These are phyloP conservation scores for Ballota nigra DNA, from an alignment of 257 asterid species.

Conservation along the genomic window DNA sequence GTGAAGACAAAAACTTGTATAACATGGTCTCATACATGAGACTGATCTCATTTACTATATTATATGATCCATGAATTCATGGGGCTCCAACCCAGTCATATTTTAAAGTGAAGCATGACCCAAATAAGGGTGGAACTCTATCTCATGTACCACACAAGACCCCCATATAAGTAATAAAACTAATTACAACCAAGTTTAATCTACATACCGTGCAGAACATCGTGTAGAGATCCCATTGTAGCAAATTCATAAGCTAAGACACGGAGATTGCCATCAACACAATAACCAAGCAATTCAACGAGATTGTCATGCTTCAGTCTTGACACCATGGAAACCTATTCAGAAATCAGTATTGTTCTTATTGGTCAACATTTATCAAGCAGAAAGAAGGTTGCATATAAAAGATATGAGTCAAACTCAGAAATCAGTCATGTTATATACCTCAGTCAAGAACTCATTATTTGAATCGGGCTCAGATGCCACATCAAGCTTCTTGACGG, in stretches of 20 bases:
- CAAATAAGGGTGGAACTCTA: too few species aligned
- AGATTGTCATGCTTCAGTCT: conserved; percentile 88
- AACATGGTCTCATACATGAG: too few species aligned
- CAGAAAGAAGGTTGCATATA: too few species aligned
- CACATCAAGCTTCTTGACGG: conserved; percentile 94
- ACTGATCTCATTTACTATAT: too few species aligned
- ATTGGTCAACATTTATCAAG: conserved; percentile 23
- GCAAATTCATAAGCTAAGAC: conserved; percentile 95
- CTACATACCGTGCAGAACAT: conserved; percentile 80
- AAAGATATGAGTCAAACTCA: neutral
- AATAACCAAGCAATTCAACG: conserved; percentile 89
- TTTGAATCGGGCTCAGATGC: conserved; percentile 91
- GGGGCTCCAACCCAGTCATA: too few species aligned
- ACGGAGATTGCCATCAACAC: conserved; percentile 88
- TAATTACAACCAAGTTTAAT: conserved; percentile 18
- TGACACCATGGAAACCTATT: conserved; percentile 91
- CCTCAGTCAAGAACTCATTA: conserved; percentile 87
- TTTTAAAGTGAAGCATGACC: too few species aligned
- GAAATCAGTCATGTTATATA: conserved; percentile 11
- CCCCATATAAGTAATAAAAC: neutral
- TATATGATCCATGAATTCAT: too few species aligned
- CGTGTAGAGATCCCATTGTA: conserved; percentile 98
- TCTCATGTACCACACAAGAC: too few species aligned
- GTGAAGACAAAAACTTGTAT: neutral
- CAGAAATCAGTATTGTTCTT: conserved; percentile 17